These are phyloP conservation scores for Crucihimalaya himalaica DNA, from an alignment of 345 rosid genomes.

Conservation along the genomic window DNA sequence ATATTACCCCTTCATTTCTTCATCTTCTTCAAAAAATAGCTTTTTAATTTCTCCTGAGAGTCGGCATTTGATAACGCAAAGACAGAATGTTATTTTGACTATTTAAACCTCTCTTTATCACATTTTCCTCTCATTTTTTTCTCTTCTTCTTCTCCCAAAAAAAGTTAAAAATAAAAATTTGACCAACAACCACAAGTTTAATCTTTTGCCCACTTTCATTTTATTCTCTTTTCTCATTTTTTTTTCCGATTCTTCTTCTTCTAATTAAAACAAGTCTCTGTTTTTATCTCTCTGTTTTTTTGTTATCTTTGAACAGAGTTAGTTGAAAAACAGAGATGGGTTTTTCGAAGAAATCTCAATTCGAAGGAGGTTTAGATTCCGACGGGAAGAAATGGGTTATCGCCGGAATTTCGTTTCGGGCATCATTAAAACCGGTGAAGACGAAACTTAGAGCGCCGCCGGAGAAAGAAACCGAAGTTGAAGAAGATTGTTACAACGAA, in stretches of 20 bases:
- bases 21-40: not conserved
- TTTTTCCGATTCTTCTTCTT: conserved; percentile 28
- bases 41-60: conserved; percentile 29
- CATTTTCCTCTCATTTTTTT: conserved; percentile 12
- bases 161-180: not conserved
- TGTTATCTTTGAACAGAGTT: not conserved
- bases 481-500: conserved; percentile 27
- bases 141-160: not conserved
- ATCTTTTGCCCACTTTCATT: conserved; percentile 14
- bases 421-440: conserved; percentile 68
- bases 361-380: conserved; percentile 53
- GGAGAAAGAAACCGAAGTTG: conserved; percentile 43
- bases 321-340: conserved; percentile 55
- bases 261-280: conserved; percentile 16
- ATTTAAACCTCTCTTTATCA: conserved; percentile 31
- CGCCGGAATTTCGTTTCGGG: conserved; percentile 61
- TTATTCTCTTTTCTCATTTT: conserved; percentile 19
- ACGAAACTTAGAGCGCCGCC: conserved; percentile 49
- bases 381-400: conserved; percentile 81
- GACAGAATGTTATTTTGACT: conserved; percentile 28
- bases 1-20: conserved; percentile 6
- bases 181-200: conserved; percentile 21
- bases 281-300: not conserved
- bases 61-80: not conserved
- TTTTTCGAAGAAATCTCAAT: conserved; percentile 63